phyloP scores from a whole-genome alignment of 805 yeast species.

The Candida methanosorbosa region DNA sequence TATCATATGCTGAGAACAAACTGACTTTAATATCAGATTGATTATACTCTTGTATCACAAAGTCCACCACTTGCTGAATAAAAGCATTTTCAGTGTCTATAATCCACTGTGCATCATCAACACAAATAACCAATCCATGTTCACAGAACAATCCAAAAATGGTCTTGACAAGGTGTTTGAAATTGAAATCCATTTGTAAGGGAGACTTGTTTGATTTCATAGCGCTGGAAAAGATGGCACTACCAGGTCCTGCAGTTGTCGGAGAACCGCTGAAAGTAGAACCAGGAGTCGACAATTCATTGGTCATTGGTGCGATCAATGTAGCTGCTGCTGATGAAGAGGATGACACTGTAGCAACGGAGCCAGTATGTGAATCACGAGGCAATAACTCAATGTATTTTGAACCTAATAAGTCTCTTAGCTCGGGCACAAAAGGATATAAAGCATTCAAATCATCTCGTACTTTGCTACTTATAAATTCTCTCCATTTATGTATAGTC shows the following conservation, averaged over 20 bases:
- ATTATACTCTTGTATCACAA: not conserved
- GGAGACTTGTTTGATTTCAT: slow-evolving; percentile 11
- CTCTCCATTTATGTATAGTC: slow-evolving; percentile 31
- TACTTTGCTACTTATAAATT: slow-evolving; percentile 26
- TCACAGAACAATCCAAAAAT: slow-evolving; percentile 32
- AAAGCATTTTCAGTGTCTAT: slow-evolving; percentile 24
- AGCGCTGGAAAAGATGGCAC: no score
- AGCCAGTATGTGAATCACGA: slow-evolving; percentile 6
- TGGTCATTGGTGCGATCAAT: no score
- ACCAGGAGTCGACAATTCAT: no score
- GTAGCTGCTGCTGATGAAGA: no score
- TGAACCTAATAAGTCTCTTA: slow-evolving; percentile 32
- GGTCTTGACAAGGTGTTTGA: slow-evolving; percentile 32
- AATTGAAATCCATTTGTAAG: slow-evolving; percentile 28
- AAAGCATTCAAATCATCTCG: slow-evolving; percentile 33
- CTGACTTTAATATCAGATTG: not conserved
- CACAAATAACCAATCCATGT: slow-evolving; percentile 33
- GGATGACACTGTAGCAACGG: not conserved
- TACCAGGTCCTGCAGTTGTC: not conserved
- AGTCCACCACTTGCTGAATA: not conserved
- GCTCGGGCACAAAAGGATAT: slow-evolving; percentile 35
- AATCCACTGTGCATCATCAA: slow-evolving; percentile 40
- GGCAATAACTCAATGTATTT: slow-evolving; percentile 23
- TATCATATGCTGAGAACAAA: not conserved
- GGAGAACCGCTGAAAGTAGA: no score